Evolutionary conservation across 1,284 basidiomycete genomes (phyloP), one percentile per base, ranked within the genome.

Genomic region (Trametes polyzona): DNA sequence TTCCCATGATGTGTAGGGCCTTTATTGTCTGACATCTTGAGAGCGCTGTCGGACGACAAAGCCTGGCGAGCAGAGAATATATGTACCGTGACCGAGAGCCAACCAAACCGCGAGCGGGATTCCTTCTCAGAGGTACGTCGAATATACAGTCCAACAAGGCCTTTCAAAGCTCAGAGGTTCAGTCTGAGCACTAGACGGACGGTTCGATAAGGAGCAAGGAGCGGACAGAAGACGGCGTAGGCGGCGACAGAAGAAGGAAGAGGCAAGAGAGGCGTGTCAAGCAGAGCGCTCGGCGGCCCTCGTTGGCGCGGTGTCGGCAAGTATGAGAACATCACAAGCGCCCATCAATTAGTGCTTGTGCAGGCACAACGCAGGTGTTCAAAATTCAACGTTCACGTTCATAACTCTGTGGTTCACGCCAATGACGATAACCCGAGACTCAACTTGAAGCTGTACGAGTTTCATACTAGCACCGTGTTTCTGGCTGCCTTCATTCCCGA

Each of bases 1-100:
- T 67, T 64, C 17, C 39, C 8, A 37, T 52, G 44, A 16, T 52
- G 29, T 19, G 47, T 48, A 26, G 51, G n/a, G 7, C 41, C 37
- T 12, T 55, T n/a, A n/a, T n/a, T 52, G 11, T 63, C 58, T 14
- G 58, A 47, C 61, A 63, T 63, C 2, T 10, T 30, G 19, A 36
- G 16, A 29, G 17, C 1, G 26, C 6, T 21, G 12, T 14, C 21
- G n/a, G 24, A 42, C 41, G 29, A 26, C 24, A n/a, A 42, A 27
- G 41, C 16, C 40, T 35, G 17, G 26, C 39, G 35, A 42, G 30
- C 14, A 42, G 26, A 16, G 35, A 32, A 51, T 24, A 33, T 32
- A 8, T 41, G n/a, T n/a, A n/a, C n/a, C n/a, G n/a, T n/a, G n/a
- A 17, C 32, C 30, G 39, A 51, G 21, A 42, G 30, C 49, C 7